These are phyloP conservation scores for Climacium dendroides DNA, from an alignment of 225 moss, liverwort and hornwort genomes.

Conservation along the genomic window DNA sequence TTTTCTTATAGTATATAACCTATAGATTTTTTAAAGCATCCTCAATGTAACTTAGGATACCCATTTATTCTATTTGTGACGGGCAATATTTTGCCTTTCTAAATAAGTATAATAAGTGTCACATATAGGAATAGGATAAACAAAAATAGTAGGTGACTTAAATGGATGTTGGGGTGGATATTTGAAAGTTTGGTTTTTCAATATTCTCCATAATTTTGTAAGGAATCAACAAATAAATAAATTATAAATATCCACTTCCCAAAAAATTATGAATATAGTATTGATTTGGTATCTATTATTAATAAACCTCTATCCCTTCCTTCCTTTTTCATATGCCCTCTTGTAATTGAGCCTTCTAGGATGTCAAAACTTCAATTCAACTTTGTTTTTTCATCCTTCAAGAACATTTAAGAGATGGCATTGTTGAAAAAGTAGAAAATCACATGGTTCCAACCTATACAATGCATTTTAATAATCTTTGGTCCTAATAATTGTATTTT, in stretches of 20 bases:
- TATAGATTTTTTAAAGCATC: too few relatives aligned
- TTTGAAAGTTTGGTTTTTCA: neutral
- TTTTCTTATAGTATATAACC: too few relatives aligned
- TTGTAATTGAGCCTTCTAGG: neutral
- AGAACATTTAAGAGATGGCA: too few relatives aligned
- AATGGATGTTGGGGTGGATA: too few relatives aligned
- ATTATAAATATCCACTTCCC: too few relatives aligned
- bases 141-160: neutral
- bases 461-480: too few relatives aligned
- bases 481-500: too few relatives aligned
- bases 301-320: neutral
- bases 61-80: neutral
- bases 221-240: neutral
- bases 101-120: neutral
- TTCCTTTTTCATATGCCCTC: neutral
- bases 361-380: neutral
- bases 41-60: too few relatives aligned
- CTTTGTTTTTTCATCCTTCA: neutral
- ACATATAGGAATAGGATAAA: neutral
- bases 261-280: neutral
- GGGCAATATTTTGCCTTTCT: too few relatives aligned
- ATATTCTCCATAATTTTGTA: neutral
- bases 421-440: too few relatives aligned
- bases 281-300: neutral
- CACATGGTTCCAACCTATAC: accelerated